phyloP scores from a whole-genome alignment of 768 basidiomycete species.

The Calocybe cyanea region DNA sequence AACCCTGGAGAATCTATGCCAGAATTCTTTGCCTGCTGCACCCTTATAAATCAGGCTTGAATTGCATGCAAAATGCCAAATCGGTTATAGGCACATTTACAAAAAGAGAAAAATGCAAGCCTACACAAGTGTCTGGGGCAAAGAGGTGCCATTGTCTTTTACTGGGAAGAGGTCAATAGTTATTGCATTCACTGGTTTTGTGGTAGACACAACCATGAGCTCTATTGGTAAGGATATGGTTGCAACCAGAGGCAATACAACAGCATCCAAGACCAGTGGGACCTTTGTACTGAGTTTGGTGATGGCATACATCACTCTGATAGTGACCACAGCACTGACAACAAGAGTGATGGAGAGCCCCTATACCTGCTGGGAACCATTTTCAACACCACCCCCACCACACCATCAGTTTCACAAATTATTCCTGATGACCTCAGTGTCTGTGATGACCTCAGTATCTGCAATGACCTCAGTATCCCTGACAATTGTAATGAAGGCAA shows the following conservation, averaged over 20 bases:
- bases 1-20: too few species aligned
- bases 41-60: not conserved
- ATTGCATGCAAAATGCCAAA: not conserved
- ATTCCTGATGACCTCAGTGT: too few species aligned
- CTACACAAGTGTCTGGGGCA: not conserved
- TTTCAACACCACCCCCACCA: too few species aligned
- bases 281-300: not conserved
- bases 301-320: too few species aligned
- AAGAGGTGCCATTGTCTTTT: not conserved
- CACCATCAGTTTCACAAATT: too few species aligned
- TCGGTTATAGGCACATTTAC: not conserved
- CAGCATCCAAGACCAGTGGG: not conserved
- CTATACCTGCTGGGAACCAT: too few species aligned
- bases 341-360: too few species aligned
- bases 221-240: not conserved
- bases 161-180: not conserved
- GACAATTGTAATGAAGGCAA: too few species aligned
- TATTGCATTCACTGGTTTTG: not conserved
- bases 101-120: not conserved
- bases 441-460: too few species aligned
- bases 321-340: too few species aligned
- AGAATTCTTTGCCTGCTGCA: not conserved
- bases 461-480: too few species aligned
- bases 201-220: not conserved
- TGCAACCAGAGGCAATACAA: not conserved